phyloP scores from a whole-genome alignment of 208 protist species.

The Histomonas meleagridis region DNA sequence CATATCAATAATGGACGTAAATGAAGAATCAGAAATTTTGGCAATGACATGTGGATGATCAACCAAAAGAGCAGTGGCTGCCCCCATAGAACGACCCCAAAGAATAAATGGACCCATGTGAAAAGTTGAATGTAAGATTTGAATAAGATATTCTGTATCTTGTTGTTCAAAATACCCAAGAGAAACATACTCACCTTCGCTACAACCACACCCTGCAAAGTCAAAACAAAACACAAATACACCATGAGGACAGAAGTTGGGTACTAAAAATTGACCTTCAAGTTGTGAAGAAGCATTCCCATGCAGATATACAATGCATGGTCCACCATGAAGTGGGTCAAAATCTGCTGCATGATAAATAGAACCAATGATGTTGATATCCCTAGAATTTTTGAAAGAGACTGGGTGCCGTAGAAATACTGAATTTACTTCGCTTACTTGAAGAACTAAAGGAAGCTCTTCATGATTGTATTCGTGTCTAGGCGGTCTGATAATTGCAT shows the following conservation, averaged over 20 bases:
- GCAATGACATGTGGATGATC: background rate
- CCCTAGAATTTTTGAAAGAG: background rate
- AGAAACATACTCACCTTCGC: background rate
- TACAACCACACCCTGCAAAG: background rate
- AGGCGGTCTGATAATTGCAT: slow-evolving; percentile 21
- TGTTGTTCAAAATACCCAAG: background rate
- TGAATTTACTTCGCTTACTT: background rate
- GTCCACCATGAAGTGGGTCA: background rate
- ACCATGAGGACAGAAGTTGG: background rate
- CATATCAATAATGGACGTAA: background rate
- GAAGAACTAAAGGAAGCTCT: background rate
- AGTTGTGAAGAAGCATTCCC: background rate
- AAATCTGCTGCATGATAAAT: background rate
- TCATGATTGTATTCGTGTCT: background rate
- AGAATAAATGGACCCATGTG: background rate
- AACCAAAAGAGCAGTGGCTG: background rate
- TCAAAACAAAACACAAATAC: background rate
- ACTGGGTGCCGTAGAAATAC: background rate
- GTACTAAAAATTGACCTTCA: background rate
- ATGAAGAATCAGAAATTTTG: background rate
- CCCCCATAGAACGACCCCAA: slow-evolving; percentile 3
- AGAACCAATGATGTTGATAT: background rate
- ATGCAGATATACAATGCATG: background rate
- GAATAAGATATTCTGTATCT: background rate
- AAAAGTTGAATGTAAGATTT: background rate